Evolutionary conservation across 768 basidiomycete genomes (phyloP).

Genomic region (Chalciporus piperatus): DNA sequence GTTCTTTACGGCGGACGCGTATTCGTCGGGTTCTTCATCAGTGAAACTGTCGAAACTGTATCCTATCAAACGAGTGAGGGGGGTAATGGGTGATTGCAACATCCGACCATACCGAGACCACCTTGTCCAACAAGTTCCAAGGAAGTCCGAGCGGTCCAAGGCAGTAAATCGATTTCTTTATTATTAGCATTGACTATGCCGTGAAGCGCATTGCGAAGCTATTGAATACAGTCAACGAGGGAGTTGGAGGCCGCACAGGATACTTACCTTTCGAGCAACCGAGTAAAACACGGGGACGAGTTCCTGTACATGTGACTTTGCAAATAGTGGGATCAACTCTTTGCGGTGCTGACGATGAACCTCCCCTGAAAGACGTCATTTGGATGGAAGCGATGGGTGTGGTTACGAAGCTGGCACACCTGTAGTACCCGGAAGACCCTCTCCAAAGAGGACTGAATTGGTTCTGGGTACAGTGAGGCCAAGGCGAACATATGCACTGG

Average conservation of each 20-base stretch:
- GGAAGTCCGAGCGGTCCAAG: constrained; percentile 1
- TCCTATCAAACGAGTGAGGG: neutral
- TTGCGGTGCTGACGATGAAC: constrained; percentile 3
- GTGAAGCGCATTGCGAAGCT: constrained; percentile 1
- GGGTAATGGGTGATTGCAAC: no score
- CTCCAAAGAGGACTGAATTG: constrained; percentile 1
- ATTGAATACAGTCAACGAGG: neutral
- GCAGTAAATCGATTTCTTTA: neutral
- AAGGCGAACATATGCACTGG: neutral
- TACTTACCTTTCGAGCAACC: neutral
- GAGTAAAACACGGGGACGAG: constrained; percentile 2
- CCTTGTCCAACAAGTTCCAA: constrained; percentile 3
- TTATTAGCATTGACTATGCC: neutral
- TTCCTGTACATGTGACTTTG: constrained; percentile 1
- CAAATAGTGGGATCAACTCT: neutral
- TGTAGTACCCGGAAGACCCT: constrained; percentile 3
- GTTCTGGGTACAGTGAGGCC: neutral
- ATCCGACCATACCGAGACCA: neutral
- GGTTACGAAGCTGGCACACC: neutral
- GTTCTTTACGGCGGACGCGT: constrained; percentile 2
- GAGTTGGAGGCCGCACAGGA: neutral
- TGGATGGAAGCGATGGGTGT: neutral
- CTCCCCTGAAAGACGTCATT: neutral
- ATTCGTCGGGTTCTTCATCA: constrained; percentile 1
- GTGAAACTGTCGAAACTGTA: constrained; percentile 5